These are phyloP conservation scores for Gnomoniopsis sp. DNA, from an alignment of 2,329 filamentous ascomycete species.

Conservation along the genomic window DNA sequence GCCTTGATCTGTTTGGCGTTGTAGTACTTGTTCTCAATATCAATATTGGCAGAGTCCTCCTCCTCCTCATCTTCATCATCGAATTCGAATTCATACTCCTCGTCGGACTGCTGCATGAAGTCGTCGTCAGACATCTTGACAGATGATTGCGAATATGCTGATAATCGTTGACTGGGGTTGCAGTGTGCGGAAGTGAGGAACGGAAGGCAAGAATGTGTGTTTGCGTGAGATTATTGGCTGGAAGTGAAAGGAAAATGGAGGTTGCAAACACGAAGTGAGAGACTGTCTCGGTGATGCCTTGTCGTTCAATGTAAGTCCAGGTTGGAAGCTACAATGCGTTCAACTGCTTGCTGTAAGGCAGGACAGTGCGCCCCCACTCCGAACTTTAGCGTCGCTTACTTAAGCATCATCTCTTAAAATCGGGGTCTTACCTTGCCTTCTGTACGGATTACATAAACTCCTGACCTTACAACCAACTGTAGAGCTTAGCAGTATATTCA, in stretches of 20 bases:
- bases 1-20: constrained; percentile 96
- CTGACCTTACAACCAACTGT: no score
- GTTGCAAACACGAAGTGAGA: not conserved
- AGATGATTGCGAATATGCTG: not conserved
- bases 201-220: not conserved
- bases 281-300: not conserved
- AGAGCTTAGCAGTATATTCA: no score
- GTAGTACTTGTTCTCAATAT: constrained; percentile 99
- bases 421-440: no score
- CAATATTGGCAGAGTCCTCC: constrained; percentile 82
- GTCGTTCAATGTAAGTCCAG: not conserved
- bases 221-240: not conserved
- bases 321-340: not conserved
- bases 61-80: constrained; percentile 80
- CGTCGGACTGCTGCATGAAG: constrained; percentile 90
- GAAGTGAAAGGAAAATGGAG: not conserved
- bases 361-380: not conserved
- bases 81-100: constrained; percentile 97
- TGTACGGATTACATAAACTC: no score
- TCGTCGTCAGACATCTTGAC: constrained; percentile 77
- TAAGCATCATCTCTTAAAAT: no score
- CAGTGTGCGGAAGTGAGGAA: no score
- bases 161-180: not conserved
- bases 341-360: not conserved
- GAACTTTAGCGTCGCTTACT: not conserved